phyloP scores from a whole-genome alignment of 2,329 filamentous ascomycete genomes.

The Colletotrichum australisinense region DNA sequence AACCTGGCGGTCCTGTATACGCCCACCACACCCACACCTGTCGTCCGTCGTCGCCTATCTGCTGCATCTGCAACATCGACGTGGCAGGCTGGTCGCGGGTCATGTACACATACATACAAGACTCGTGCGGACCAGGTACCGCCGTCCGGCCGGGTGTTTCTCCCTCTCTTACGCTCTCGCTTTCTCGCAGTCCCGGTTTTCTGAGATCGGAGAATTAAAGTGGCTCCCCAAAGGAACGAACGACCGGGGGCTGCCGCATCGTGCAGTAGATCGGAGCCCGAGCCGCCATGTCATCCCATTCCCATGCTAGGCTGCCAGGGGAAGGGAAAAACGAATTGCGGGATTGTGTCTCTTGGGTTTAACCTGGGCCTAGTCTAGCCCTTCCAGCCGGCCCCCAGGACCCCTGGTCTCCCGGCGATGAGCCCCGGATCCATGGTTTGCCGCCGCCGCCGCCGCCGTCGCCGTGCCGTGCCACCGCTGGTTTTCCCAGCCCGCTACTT shows the following conservation, averaged over 20 bases:
- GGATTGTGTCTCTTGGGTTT: constrained; percentile 7
- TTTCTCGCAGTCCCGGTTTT: constrained; percentile 19
- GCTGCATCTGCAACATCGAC: constrained; percentile 31
- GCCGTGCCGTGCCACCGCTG: constrained; percentile 22
- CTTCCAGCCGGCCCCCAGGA: constrained; percentile 20
- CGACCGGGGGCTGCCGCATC: constrained; percentile 33
- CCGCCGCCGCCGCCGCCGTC: constrained; percentile 23
- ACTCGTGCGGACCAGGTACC: constrained; percentile 15
- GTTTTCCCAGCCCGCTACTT: constrained; percentile 45
- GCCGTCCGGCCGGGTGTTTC: background rate
- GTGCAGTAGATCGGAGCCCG: constrained; percentile 35
- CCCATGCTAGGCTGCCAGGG: constrained; percentile 1
- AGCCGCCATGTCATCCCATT: constrained; percentile 34
- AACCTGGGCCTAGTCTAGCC: background rate
- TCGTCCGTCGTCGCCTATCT: constrained; percentile 28
- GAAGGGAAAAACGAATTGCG: constrained; percentile 9
- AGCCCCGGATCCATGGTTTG: constrained; percentile 31
- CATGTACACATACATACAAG: constrained; percentile 20
- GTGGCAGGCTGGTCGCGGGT: constrained; percentile 26
- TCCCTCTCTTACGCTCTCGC: background rate
- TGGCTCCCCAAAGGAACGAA: constrained; percentile 28
- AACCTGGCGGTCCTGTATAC: constrained; percentile 6
- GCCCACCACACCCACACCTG: constrained; percentile 12
- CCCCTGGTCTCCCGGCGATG: constrained; percentile 10
- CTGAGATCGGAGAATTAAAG: constrained; percentile 33